Base-by-base conservation (phyloP, 2,329 filamentous ascomycete genomes). In the Aspergillus phoenicis region DNA sequence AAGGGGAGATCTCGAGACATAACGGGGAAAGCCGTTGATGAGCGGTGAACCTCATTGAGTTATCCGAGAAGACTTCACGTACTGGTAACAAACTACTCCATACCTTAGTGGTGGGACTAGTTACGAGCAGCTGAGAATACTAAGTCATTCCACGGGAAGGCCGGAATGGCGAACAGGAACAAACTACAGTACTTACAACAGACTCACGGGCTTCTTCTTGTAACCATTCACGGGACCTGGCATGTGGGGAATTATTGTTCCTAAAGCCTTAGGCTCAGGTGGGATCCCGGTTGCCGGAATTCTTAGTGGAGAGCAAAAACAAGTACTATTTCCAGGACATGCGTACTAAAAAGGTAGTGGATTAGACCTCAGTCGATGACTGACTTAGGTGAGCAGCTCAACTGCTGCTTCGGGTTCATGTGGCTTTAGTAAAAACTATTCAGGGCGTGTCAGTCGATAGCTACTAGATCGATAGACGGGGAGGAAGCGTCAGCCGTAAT, bases 201-300 rank as follows among this genome's bases (percentile, higher is more conserved):
- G 22, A 55, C 26, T 26, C 43, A 30, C 52, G 36, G 28, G 24
- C 30, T 36, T 36, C 22, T 45, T 45, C 45, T 22, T 24, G 48
- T 56, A 20, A 17, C 22, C 20, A 58, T 38, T 36, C 45, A 57
- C 30, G 59, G 59, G 28, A 38, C n/a, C 55, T 61, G 61, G 58
- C 58, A 62, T 63, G 52, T 57, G 61, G 52, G 53, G 33, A 36
- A 51, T 47, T 54, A 56, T 62, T 45, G 52, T 48, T 43, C 57
- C 33, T 49, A 61, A 41, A 57, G 22, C 59, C 43, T 56, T 57
- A 58, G 59, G 57, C 57, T 61, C 57, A 60, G 24, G 7, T 53
- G 54, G 26, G 22, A 62, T 58, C 63, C 63, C n/a, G 63, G 63
- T 65, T 57, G 58, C 63, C 64, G 63, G 63, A 61, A 65, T 59